These are phyloP conservation scores for Pichia sp. DNA, from an alignment of 1,139 yeast genomes.

Conservation along the genomic window DNA sequence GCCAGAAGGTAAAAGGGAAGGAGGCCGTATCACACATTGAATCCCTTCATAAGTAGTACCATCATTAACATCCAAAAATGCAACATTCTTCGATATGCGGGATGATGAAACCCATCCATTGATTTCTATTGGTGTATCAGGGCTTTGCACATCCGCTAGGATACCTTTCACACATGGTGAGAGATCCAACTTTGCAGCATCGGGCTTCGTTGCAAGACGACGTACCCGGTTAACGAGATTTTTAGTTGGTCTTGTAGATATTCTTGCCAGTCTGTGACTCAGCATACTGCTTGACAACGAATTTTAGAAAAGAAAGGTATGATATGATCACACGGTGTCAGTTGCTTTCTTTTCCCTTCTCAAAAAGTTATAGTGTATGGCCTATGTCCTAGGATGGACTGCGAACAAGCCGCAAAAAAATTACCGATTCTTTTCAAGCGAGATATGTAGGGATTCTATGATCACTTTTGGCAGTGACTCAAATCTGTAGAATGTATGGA, in stretches of 20 bases:
- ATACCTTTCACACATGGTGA: slow-evolving; percentile 35
- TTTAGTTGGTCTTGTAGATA: background rate
- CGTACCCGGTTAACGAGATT: slow-evolving; percentile 1
- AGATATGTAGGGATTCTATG: no score
- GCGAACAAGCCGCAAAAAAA: no score
- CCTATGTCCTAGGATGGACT: no score
- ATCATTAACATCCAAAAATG: slow-evolving; percentile 75
- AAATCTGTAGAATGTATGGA: background rate
- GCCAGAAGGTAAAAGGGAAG: slow-evolving; percentile 29
- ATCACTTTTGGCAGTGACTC: no score
- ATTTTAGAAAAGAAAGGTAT: background rate
- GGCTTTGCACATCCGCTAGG: slow-evolving; percentile 34
- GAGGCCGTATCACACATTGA: slow-evolving; percentile 52
- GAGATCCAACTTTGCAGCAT: slow-evolving; percentile 9
- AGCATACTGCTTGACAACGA: background rate
- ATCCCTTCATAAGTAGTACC: slow-evolving; percentile 59
- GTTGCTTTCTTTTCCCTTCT: no score
- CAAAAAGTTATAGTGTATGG: no score
- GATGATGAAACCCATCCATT: slow-evolving; percentile 76
- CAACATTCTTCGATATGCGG: slow-evolving; percentile 66
- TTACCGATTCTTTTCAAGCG: no score
- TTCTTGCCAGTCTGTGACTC: background rate
- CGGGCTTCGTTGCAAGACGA: background rate
- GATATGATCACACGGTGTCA: no score
- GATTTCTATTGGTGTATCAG: slow-evolving; percentile 30